Evolutionary conservation across 2,329 filamentous ascomycete genomes (phyloP).

Genomic region (Microcyclospora tardicrescens): DNA sequence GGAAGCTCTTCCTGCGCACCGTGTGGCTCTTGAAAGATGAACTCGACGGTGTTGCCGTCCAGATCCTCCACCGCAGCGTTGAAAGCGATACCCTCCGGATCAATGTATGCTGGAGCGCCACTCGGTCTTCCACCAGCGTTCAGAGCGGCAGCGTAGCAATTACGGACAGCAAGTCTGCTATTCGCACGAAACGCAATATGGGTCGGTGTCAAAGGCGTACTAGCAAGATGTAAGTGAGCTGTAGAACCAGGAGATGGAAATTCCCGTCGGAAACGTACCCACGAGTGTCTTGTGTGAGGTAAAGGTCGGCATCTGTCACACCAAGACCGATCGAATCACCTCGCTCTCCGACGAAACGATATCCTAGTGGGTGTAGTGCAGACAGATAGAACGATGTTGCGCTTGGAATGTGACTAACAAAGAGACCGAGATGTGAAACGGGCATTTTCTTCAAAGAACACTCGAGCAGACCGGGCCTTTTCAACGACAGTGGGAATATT

Average conservation of each 20-base stretch:
- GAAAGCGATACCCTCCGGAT: conserved; percentile 43
- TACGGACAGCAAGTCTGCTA: conserved; percentile 50
- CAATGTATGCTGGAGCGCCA: conserved; percentile 42
- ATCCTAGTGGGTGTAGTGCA: conserved; percentile 63
- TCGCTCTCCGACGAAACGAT: conserved; percentile 54
- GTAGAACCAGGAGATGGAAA: background rate
- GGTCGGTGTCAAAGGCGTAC: conserved; percentile 17
- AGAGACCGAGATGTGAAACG: conserved; percentile 49
- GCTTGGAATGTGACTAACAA: conserved; percentile 63
- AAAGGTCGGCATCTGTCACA: conserved; percentile 48
- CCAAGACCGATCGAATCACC: conserved; percentile 50
- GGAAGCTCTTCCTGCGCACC: background rate
- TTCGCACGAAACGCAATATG: conserved; percentile 51
- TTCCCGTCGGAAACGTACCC: conserved; percentile 31
- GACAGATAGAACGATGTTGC: conserved; percentile 76
- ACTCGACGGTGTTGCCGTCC: conserved; percentile 75
- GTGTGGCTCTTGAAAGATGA: conserved; percentile 44
- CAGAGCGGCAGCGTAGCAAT: conserved; percentile 58
- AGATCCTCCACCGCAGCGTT: conserved; percentile 58
- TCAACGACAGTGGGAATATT: background rate
- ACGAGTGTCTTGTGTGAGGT: conserved; percentile 48
- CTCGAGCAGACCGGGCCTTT: background rate
- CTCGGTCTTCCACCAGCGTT: conserved; percentile 50
- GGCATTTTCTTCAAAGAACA: conserved; percentile 35
- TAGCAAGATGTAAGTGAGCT: conserved; percentile 6